These are phyloP conservation scores for Trifolium pratense DNA, from an alignment of 306 rosid genomes.

Conservation along the genomic window DNA sequence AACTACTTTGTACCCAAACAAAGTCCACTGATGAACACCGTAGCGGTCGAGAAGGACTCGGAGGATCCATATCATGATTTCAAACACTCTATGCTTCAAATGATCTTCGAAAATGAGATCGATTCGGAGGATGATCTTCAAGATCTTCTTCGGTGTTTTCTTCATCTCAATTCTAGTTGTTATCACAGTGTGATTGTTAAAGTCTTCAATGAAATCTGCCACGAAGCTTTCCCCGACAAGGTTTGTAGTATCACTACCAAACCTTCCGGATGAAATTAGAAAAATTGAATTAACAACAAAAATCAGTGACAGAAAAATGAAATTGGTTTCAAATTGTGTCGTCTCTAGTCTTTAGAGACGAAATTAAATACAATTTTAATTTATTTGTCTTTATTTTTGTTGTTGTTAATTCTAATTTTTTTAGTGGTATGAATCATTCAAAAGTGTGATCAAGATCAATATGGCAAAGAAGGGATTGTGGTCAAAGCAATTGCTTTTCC, in stretches of 20 bases:
- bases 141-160: constrained; percentile 63
- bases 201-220: constrained; percentile 58
- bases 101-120: constrained; percentile 69
- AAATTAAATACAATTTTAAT: neutral
- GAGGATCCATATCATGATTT: constrained; percentile 62
- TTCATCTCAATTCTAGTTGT: constrained; percentile 51
- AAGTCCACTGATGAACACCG: constrained; percentile 44
- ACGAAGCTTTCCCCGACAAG: constrained; percentile 46
- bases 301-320: neutral
- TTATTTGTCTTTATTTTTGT: neutral
- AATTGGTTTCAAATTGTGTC: neutral
- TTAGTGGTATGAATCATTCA: neutral
- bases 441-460: neutral
- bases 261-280: neutral
- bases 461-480: neutral
- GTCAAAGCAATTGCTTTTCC: neutral
- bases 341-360: neutral
- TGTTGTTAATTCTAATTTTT: neutral
- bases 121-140: constrained; percentile 52
- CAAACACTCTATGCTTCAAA: constrained; percentile 66
- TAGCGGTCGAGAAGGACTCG: constrained; percentile 67
- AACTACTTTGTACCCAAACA: constrained; percentile 9
- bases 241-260: neutral
- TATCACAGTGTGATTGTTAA: constrained; percentile 50
- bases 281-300: neutral